Percentiles rank a stretch among this genome's conserved stretches.
phyloP scores from a whole-genome alignment of 495 filamentous ascomycete genomes.

The Penicillium chermesinum region DNA sequence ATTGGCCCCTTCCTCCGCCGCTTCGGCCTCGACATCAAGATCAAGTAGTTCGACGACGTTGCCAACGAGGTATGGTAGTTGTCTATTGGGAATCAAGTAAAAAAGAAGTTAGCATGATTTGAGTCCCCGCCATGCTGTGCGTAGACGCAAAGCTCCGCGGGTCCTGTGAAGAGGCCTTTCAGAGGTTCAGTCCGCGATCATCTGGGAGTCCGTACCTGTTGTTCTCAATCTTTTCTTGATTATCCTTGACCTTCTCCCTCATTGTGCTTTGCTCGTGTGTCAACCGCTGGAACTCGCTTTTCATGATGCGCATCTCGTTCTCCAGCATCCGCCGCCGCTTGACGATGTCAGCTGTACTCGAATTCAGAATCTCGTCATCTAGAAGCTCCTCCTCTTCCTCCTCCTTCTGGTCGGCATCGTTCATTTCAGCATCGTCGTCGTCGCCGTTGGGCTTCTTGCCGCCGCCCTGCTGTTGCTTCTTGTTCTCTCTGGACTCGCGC shows the following conservation, averaged over 20 bases:
- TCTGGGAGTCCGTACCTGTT: conserved; percentile 62
- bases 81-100: conserved; percentile 54
- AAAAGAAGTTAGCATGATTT: conserved; percentile 7
- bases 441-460: conserved; percentile 54
- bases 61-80: conserved; percentile 95
- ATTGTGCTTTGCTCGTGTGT: conserved; percentile 91
- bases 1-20: conserved; percentile 94
- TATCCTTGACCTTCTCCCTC: conserved; percentile 98
- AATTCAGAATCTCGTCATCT: conserved; percentile 84
- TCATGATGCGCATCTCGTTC: conserved; percentile 98
- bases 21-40: conserved; percentile 92
- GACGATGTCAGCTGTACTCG: conserved; percentile 88
- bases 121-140: too few species aligned
- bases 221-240: conserved; percentile 97
- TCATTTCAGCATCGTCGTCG: conserved; percentile 81
- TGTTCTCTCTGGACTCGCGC: conserved; percentile 73
- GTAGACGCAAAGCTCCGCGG: conserved; percentile 2
- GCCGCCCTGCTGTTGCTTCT: conserved; percentile 53
- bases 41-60: conserved; percentile 97
- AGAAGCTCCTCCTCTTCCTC: conserved; percentile 71
- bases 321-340: conserved; percentile 82
- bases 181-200: neutral
- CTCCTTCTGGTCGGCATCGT: conserved; percentile 68
- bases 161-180: neutral
- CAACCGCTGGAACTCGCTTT: conserved; percentile 90